phyloP scores from a whole-genome alignment of 768 basidiomycete species.

The Phylloporus scabripes region DNA sequence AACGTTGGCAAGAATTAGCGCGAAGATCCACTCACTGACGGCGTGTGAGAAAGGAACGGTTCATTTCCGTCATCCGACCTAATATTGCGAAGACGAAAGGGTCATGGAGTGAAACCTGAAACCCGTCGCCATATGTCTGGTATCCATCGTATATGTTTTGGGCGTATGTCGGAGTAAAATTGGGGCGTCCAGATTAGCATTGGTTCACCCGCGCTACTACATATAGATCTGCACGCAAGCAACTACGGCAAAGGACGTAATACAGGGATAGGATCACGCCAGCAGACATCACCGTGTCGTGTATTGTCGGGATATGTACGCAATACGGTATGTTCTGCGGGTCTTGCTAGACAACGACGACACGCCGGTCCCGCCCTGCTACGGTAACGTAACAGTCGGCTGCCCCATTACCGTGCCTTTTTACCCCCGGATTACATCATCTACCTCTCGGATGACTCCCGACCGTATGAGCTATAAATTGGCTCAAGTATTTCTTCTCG shows the following conservation, averaged over 20 bases:
- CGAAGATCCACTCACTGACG: neutral
- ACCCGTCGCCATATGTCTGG: constrained; percentile 1
- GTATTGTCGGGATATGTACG: no score
- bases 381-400: constrained; percentile 1
- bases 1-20: neutral
- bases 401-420: constrained; percentile 10
- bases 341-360: neutral
- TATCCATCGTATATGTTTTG: no score
- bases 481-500: neutral
- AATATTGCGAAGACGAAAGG: no score
- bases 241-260: no score
- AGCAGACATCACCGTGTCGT: no score
- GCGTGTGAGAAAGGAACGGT: constrained; percentile 2
- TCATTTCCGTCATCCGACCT: constrained; percentile 3
- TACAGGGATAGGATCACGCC: no score
- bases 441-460: neutral
- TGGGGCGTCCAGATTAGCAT: neutral
- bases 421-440: constrained; percentile 23
- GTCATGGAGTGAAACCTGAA: constrained; percentile 6
- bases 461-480: constrained; percentile 7
- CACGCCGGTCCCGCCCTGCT: constrained; percentile 10
- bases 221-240: no score
- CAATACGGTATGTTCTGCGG: no score
- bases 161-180: no score
- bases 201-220: no score